Evolutionary conservation across 139 green algal species (phyloP).

Genomic region (Micromonas pusilla): DNA sequence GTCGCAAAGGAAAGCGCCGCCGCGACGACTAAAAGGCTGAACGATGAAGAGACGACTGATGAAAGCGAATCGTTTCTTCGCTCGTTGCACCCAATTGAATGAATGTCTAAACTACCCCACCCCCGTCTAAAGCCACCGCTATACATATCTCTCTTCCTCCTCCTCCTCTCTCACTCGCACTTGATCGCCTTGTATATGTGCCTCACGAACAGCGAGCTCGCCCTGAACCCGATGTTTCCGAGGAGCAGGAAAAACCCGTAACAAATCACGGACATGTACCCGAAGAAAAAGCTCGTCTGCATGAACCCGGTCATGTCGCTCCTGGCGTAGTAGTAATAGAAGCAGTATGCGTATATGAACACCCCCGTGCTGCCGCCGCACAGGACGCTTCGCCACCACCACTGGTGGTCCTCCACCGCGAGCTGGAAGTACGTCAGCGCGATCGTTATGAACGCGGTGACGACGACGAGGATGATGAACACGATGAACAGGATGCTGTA

Average conservation of each 20-base stretch:
- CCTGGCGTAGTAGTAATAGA: slow-evolving; percentile 89
- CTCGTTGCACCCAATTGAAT: no score
- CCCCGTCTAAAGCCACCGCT: no score
- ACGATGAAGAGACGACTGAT: no score
- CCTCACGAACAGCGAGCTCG: slow-evolving; percentile 66
- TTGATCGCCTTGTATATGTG: slow-evolving; percentile 74
- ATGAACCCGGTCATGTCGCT: slow-evolving; percentile 56
- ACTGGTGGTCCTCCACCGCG: slow-evolving; percentile 52
- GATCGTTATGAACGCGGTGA: slow-evolving; percentile 58
- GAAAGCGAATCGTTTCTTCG: no score
- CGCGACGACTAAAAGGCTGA: no score
- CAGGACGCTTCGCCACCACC: slow-evolving; percentile 62
- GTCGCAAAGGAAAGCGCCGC: no score
- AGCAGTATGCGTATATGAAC: slow-evolving; percentile 93
- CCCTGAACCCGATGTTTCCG: slow-evolving; percentile 79
- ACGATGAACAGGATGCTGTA: slow-evolving; percentile 62
- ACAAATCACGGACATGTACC: slow-evolving; percentile 48
- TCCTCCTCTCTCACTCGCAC: slow-evolving; percentile 41
- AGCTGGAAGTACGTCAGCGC: slow-evolving; percentile 61
- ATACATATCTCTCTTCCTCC: background rate
- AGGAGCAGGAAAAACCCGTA: slow-evolving; percentile 62
- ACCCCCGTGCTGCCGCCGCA: slow-evolving; percentile 92
- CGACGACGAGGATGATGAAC: slow-evolving; percentile 58
- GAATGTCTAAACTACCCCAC: no score
- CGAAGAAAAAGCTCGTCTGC: slow-evolving; percentile 55